Base-by-base conservation (phyloP, 768 basidiomycete genomes). In the Phallus indusiatus region DNA sequence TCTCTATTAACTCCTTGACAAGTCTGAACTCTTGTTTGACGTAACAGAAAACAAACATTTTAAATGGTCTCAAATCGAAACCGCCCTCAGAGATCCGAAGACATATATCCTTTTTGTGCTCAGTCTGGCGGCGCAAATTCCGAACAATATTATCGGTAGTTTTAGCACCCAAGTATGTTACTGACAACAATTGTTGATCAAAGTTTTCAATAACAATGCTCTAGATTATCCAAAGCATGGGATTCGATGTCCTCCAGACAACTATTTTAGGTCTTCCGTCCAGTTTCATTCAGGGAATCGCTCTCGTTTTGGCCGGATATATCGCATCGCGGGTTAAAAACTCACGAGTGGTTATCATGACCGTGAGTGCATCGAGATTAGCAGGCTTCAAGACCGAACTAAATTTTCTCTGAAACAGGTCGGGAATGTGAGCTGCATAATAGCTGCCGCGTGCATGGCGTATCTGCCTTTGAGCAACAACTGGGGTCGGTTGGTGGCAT, bases 81-180 rank as follows among this genome's bases (percentile, higher is more conserved):
- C 62, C 42, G 65, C 66, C 5, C 60, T 67, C 21, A 59, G 65
- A 17, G 72, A 73, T 52, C 70, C 72, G 14, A 73, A 72, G 61
- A 71, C 70, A 0, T 73, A 70, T 63, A 57, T 70, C 7, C 65
- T 72, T 9, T 70, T 73, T 59, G 33, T 70, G 34, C 68, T 68
- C 5, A 64, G 68, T 20, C 63, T 71, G 54, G 67, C 70, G 12
- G 69, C 72, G 1, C 69, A 70, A 47, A 71, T 74, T 52, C 73
- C 73, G 42, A 42, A 42, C n/a, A 42, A 42, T 42, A 42, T 42
- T 10, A 42, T 42, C n/a, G 42, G 42, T 42, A 42, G 42, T 42
- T 42, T 42, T 42, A 42, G 42, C n/a, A 42, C 42, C 42, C 42
- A 42, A 42, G 42, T 42, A 42, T 2, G 42, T 42, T 14, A 4